Conservation (phyloP, 129 eudicot genomes). For the Rutidosis leptorrhynchoides region DNA sequence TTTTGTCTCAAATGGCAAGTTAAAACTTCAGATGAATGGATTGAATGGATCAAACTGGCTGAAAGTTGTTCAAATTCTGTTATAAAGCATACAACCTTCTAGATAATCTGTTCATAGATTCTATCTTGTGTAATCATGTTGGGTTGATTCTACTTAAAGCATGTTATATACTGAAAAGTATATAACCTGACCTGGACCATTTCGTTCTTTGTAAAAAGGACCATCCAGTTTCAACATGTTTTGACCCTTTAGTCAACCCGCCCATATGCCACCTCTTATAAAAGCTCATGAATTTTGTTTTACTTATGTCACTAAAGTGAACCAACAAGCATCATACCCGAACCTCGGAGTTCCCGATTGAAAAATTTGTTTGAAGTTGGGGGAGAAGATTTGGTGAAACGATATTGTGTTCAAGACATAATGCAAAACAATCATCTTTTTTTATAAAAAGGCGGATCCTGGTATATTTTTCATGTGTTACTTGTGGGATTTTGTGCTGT, state of each 20-base stretch:
- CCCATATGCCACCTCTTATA: background rate
- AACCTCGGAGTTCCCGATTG: slow-evolving; percentile 80
- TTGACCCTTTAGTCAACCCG: background rate
- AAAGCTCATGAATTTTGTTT: slow-evolving; percentile 14
- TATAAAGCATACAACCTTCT: background rate
- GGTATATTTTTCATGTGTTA: slow-evolving; percentile 90
- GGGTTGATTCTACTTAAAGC: background rate
- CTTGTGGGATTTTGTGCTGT: slow-evolving; percentile 89
- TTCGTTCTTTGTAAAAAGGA: background rate
- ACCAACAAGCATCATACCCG: slow-evolving; percentile 48
- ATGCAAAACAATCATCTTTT: slow-evolving; percentile 62
- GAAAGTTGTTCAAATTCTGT: background rate
- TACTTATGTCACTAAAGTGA: slow-evolving; percentile 38
- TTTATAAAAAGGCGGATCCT: slow-evolving; percentile 45
- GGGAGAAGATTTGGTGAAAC: slow-evolving; percentile 77
- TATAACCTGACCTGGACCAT: too few species aligned
- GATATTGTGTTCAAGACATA: slow-evolving; percentile 66
- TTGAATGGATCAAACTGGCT: background rate
- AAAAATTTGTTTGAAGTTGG: slow-evolving; percentile 72
- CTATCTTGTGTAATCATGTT: background rate
- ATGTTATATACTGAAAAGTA: too few species aligned
- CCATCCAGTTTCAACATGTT: background rate
- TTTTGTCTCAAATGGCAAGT: background rate
- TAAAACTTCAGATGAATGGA: background rate
- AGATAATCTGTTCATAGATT: background rate